phyloP scores from a whole-genome alignment of 2,329 filamentous ascomycete genomes.

The Fusarium musae region DNA sequence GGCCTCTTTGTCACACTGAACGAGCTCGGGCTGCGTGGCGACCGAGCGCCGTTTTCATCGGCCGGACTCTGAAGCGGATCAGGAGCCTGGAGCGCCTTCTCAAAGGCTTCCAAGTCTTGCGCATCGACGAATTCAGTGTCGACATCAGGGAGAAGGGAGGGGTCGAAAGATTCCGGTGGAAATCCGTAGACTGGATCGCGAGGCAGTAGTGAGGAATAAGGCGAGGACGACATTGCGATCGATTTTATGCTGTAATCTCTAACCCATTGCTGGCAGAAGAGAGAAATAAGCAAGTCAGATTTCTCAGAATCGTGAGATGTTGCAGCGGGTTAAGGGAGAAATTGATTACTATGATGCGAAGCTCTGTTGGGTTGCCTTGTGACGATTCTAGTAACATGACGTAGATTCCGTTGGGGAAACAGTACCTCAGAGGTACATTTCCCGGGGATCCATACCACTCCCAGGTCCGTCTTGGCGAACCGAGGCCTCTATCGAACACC shows the following conservation, averaged over 20 bases:
- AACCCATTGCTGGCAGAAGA: conserved; percentile 28
- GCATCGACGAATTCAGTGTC: conserved; percentile 80
- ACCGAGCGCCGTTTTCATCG: conserved; percentile 60
- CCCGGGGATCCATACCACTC: conserved; percentile 13
- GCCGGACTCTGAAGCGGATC: conserved; percentile 74
- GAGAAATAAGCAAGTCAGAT: neutral
- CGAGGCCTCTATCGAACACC: conserved; percentile 29
- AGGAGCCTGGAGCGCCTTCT: conserved; percentile 82
- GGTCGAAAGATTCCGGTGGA: conserved; percentile 73
- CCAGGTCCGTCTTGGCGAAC: conserved; percentile 17
- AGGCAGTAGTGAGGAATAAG: conserved; percentile 41
- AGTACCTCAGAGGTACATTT: conserved; percentile 16
- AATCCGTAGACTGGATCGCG: conserved; percentile 63
- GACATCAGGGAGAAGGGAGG: conserved; percentile 78
- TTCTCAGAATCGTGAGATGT: neutral
- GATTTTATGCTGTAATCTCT: conserved; percentile 10
- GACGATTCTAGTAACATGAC: conserved; percentile 45
- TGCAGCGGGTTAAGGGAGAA: conserved; percentile 19
- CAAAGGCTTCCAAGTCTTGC: conserved; percentile 81
- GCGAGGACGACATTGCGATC: conserved; percentile 40
- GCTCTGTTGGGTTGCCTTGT: conserved; percentile 39
- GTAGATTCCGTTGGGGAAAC: conserved; percentile 46
- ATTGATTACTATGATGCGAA: conserved; percentile 24
- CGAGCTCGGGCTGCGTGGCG: conserved; percentile 54
- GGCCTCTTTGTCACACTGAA: conserved; percentile 57